A percentile compares a stretch with the other conserved stretches of the same genome.
These are phyloP conservation scores for Alloascoidea africana DNA, from an alignment of 805 yeast species.

Conservation along the genomic window DNA sequence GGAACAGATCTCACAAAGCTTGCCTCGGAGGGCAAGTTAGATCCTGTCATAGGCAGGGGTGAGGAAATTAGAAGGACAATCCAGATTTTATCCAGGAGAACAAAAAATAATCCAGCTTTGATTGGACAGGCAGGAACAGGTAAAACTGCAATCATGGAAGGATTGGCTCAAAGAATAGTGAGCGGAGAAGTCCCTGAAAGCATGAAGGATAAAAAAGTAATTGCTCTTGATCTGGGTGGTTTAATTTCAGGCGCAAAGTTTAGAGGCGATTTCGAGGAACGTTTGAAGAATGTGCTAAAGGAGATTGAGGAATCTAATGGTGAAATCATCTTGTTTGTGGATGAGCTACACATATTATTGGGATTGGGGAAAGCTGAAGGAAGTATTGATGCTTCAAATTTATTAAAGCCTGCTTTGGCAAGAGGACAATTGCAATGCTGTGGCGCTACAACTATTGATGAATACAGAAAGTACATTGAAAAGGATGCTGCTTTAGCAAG, in stretches of 20 bases:
- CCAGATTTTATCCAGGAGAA: conserved; percentile 81
- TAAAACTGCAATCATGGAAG: conserved; percentile 93
- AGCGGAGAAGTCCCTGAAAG: conserved; percentile 91
- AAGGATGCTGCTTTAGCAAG: conserved; percentile 94
- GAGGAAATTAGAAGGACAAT: conserved; percentile 89
- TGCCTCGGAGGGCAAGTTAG: conserved; percentile 82
- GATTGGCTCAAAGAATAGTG: conserved; percentile 84
- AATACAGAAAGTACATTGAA: conserved; percentile 82
- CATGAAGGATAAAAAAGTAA: conserved; percentile 71
- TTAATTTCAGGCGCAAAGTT: conserved; percentile 90
- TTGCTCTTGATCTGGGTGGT: conserved; percentile 78
- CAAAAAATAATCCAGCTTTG: conserved; percentile 89
- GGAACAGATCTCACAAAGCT: conserved; percentile 79
- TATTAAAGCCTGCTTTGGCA: conserved; percentile 91
- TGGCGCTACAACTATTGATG: conserved; percentile 95
- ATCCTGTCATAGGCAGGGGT: conserved; percentile 95
- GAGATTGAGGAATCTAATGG: conserved; percentile 76
- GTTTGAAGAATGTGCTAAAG: conserved; percentile 64
- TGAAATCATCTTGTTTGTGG: conserved; percentile 67
- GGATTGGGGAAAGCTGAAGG: conserved; percentile 94
- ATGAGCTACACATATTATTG: conserved; percentile 77
- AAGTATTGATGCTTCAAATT: conserved; percentile 86
- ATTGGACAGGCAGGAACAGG: conserved; percentile 98
- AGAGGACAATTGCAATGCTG: conserved; percentile 94
- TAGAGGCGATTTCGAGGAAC: conserved; percentile 92